phyloP scores from a whole-genome alignment of 208 protist species.

The Wallacemonas sp. region DNA sequence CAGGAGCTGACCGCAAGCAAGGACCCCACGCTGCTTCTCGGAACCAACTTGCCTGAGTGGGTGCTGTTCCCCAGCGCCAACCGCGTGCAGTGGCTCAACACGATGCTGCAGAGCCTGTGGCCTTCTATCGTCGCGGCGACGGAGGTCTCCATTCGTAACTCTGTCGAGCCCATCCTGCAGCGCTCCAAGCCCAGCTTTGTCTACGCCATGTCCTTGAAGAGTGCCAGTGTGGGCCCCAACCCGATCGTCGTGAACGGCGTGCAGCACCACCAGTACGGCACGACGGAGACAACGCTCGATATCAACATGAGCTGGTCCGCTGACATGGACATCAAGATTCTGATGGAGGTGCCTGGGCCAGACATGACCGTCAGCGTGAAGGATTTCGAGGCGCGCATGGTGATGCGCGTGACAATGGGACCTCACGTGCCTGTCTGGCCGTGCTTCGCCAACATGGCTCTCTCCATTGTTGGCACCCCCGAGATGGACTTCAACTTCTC shows the following conservation, averaged over 20 bases:
- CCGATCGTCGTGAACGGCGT: slow-evolving; percentile 64
- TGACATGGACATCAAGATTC: slow-evolving; percentile 61
- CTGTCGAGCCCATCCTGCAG: slow-evolving; percentile 50
- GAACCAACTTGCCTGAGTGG: slow-evolving; percentile 68
- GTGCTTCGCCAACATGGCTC: slow-evolving; percentile 59
- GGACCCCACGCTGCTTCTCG: slow-evolving; percentile 46
- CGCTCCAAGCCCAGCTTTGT: slow-evolving; percentile 54
- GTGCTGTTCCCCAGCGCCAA: slow-evolving; percentile 63
- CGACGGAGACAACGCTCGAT: slow-evolving; percentile 61
- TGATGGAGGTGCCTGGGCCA: slow-evolving; percentile 60
- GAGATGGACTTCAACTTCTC: slow-evolving; percentile 63
- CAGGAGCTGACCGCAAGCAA: slow-evolving; percentile 34
- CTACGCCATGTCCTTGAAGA: slow-evolving; percentile 46
- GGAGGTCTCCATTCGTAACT: slow-evolving; percentile 36
- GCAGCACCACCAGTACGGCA: slow-evolving; percentile 56
- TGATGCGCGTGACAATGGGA: slow-evolving; percentile 54
- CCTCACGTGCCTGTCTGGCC: slow-evolving; percentile 72
- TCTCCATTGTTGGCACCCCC: slow-evolving; percentile 64
- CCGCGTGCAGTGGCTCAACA: slow-evolving; percentile 73
- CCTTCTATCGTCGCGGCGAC: slow-evolving; percentile 53
- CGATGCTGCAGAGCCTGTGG: slow-evolving; percentile 55
- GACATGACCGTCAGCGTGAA: slow-evolving; percentile 60
- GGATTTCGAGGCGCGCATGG: slow-evolving; percentile 61
- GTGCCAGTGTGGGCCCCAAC: slow-evolving; percentile 43
- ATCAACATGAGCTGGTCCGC: slow-evolving; percentile 63